A percentile compares a stretch with the other conserved stretches of the same genome.
Conservation (phyloP, 2,329 filamentous ascomycete species). For the Chaetomium strumarium region DNA sequence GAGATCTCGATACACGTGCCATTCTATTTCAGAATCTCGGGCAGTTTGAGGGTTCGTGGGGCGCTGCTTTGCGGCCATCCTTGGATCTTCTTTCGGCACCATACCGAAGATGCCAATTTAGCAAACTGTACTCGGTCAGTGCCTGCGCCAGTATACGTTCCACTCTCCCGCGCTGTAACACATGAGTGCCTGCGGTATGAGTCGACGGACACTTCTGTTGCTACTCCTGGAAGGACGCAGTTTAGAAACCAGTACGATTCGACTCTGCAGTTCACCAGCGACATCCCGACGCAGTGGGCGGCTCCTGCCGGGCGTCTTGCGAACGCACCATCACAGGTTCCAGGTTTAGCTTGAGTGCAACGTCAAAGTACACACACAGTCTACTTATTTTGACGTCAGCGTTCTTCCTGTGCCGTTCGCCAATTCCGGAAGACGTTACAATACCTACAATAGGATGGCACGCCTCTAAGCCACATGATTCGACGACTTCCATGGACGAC, state of each 20-base stretch:
- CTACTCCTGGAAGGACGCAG: neutral
- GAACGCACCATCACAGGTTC: neutral
- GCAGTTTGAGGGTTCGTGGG: too few species aligned
- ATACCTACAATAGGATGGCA: conserved; percentile 3
- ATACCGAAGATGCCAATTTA: too few species aligned
- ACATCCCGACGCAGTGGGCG: conserved; percentile 1
- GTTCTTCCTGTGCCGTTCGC: conserved; percentile 9
- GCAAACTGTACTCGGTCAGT: too few species aligned
- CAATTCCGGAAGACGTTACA: conserved; percentile 12
- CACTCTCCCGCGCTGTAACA: too few species aligned
- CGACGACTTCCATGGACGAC: conserved; percentile 3
- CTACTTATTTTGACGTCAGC: conserved; percentile 16
- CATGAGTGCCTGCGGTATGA: too few species aligned
- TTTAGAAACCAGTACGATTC: neutral
- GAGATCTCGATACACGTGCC: too few species aligned
- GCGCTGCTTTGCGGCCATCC: too few species aligned
- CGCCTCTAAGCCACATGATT: conserved; percentile 12
- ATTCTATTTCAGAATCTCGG: too few species aligned
- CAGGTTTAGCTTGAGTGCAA: neutral
- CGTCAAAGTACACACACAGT: neutral
- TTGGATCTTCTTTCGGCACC: too few species aligned
- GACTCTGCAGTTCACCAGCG: neutral
- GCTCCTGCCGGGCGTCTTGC: neutral
- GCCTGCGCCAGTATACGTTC: too few species aligned
- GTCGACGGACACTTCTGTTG: too few species aligned